Percentiles rank a stretch among this genome's conserved stretches.
Conservation (phyloP, 768 basidiomycete genomes). For the Clathrus columnatus region DNA sequence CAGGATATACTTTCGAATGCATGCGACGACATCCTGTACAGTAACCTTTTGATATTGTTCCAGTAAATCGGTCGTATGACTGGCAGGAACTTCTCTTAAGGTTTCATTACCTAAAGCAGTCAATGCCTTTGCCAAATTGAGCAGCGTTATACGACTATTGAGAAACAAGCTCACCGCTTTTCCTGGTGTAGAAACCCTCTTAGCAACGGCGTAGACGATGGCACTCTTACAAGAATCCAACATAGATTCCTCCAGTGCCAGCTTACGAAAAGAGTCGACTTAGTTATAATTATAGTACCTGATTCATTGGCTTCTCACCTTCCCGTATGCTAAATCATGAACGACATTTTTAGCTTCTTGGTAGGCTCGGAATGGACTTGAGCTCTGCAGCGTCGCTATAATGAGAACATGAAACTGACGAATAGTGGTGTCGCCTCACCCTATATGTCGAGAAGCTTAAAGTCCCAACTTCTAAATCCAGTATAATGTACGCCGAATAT, state of each 20-base stretch:
- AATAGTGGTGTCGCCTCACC: constrained; percentile 32
- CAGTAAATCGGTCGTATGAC: constrained; percentile 67
- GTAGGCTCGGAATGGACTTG: constrained; percentile 71
- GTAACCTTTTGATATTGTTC: constrained; percentile 74
- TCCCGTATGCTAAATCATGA: constrained; percentile 69
- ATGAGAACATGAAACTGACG: background rate
- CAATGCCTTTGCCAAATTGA: constrained; percentile 44
- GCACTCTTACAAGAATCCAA: constrained; percentile 89
- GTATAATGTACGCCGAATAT: constrained; percentile 73
- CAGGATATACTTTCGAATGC: constrained; percentile 66
- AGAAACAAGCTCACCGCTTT: constrained; percentile 58
- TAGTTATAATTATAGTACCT: too few species aligned
- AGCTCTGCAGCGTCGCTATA: constrained; percentile 44
- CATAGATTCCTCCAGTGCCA: constrained; percentile 68
- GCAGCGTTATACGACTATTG: constrained; percentile 5
- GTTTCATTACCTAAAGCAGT: constrained; percentile 87
- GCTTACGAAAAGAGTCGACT: constrained; percentile 42
- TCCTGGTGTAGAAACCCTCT: constrained; percentile 74
- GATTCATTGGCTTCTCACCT: too few species aligned
- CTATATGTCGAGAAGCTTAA: constrained; percentile 73
- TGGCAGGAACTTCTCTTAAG: constrained; percentile 72
- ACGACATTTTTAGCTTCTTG: constrained; percentile 73
- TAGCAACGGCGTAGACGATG: constrained; percentile 77
- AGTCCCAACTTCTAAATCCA: constrained; percentile 73
- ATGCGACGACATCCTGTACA: constrained; percentile 62